Percentiles rank a stretch among this genome's conserved stretches.
Evolutionary conservation across 2,329 filamentous ascomycete genomes (phyloP).

Genomic region (Davidsoniella australis): DNA sequence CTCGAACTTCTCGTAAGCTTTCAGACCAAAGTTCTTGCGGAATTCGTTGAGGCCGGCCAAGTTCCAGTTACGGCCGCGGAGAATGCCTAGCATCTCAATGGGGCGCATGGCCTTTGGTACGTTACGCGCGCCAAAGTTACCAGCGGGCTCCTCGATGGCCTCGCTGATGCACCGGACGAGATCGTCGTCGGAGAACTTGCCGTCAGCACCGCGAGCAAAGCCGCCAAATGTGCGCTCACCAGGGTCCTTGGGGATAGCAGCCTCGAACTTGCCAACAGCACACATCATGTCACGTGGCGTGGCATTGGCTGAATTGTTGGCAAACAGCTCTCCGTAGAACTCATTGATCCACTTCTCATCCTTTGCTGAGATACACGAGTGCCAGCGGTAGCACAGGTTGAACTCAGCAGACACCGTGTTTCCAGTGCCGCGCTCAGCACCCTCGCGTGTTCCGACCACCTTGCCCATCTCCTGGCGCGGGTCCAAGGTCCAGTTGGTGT

Average conservation of each 20-base stretch:
- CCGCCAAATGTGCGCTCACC: conserved; percentile 49
- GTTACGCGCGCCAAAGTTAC: conserved; percentile 56
- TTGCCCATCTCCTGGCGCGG: conserved; percentile 52
- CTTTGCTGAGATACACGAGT: conserved; percentile 56
- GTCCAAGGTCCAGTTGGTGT: conserved; percentile 69
- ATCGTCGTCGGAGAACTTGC: conserved; percentile 58
- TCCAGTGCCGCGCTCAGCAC: conserved; percentile 54
- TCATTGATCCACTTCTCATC: conserved; percentile 70
- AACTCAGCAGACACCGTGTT: conserved; percentile 80
- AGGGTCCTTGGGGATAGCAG: conserved; percentile 46
- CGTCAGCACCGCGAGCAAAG: conserved; percentile 46
- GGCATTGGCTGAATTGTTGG: conserved; percentile 21
- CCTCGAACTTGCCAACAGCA: conserved; percentile 46
- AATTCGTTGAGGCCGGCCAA: conserved; percentile 70
- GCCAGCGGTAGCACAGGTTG: conserved; percentile 78
- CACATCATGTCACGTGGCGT: conserved; percentile 41
- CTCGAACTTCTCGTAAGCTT: conserved; percentile 60
- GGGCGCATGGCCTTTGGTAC: conserved; percentile 58
- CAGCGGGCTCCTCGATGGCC: conserved; percentile 61
- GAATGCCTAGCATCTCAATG: conserved; percentile 65
- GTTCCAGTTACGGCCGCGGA: conserved; percentile 62
- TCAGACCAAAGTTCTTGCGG: conserved; percentile 63
- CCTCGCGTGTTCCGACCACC: conserved; percentile 32
- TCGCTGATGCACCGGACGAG: conserved; percentile 52
- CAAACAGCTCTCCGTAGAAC: conserved; percentile 31